Conservation (phyloP, 2,329 filamentous ascomycete species). For the Chaetomiaceae sp. region DNA sequence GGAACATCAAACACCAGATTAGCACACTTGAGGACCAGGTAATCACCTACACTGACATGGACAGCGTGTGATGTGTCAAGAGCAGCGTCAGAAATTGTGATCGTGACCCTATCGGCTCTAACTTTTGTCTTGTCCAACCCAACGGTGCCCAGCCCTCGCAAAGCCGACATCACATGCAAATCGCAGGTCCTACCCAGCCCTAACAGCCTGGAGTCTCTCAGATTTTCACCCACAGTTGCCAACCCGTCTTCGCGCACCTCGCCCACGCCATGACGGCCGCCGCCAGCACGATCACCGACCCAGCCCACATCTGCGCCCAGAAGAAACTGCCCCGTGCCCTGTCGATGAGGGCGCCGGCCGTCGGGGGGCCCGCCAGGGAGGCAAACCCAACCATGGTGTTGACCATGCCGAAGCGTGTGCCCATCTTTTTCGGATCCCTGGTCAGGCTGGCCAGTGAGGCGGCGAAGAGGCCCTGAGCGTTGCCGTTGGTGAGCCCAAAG, state of each 20-base stretch:
- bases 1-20: too few species aligned
- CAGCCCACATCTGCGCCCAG: constrained; percentile 43
- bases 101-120: background rate
- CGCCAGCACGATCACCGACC: constrained; percentile 33
- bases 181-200: constrained; percentile 3
- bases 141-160: too few species aligned
- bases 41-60: too few species aligned
- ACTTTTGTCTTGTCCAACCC: background rate
- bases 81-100: too few species aligned
- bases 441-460: constrained; percentile 38
- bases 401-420: constrained; percentile 41
- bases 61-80: too few species aligned
- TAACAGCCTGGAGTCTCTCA: too few species aligned
- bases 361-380: constrained; percentile 39
- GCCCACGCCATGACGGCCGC: constrained; percentile 29
- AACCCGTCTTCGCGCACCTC: constrained; percentile 33
- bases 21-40: too few species aligned
- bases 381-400: constrained; percentile 37
- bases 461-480: constrained; percentile 37
- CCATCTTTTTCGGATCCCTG: constrained; percentile 38
- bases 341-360: constrained; percentile 41
- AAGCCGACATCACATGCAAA: background rate
- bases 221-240: constrained; percentile 32
- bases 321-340: constrained; percentile 33
- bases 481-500: constrained; percentile 40